Percentiles rank a stretch among this genome's conserved stretches.
Conservation (phyloP, 2,329 filamentous ascomycete species). For the Esteya vermicola region DNA sequence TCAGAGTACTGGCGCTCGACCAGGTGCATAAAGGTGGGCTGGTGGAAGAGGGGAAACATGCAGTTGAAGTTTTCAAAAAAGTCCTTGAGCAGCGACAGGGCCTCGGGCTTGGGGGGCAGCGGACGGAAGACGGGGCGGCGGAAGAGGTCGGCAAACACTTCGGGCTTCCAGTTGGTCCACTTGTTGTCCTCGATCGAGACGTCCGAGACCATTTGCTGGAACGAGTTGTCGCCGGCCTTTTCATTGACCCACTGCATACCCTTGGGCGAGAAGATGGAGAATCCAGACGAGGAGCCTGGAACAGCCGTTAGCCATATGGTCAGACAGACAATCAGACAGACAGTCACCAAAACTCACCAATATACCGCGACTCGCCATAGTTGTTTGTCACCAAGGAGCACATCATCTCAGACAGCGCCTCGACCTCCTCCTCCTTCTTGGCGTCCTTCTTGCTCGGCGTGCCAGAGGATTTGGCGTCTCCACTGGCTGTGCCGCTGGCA, state of each 20-base stretch:
- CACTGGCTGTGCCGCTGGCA: background rate
- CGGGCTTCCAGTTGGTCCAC: constrained; percentile 97
- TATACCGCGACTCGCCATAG: constrained; percentile 86
- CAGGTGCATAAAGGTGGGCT: constrained; percentile 95
- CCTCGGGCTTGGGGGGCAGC: constrained; percentile 75
- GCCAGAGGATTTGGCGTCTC: background rate
- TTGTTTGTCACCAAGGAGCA: constrained; percentile 94
- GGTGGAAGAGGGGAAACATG: constrained; percentile 95
- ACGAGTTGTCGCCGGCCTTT: constrained; percentile 90
- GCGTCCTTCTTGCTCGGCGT: constrained; percentile 26
- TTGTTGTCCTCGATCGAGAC: constrained; percentile 89
- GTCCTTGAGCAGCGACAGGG: constrained; percentile 75
- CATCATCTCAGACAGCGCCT: constrained; percentile 94
- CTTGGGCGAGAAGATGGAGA: constrained; percentile 97
- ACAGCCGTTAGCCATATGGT: no score
- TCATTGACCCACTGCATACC: constrained; percentile 98
- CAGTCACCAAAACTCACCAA: no score
- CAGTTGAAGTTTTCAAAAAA: constrained; percentile 99
- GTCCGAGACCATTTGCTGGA: constrained; percentile 85
- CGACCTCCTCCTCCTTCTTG: constrained; percentile 55
- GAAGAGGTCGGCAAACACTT: constrained; percentile 89
- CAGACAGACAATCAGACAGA: no score
- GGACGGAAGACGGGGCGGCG: constrained; percentile 69
- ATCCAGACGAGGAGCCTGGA: constrained; percentile 85
- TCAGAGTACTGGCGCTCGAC: constrained; percentile 87